Conservation (phyloP, 805 yeast species). For the Pichia deserticola region DNA sequence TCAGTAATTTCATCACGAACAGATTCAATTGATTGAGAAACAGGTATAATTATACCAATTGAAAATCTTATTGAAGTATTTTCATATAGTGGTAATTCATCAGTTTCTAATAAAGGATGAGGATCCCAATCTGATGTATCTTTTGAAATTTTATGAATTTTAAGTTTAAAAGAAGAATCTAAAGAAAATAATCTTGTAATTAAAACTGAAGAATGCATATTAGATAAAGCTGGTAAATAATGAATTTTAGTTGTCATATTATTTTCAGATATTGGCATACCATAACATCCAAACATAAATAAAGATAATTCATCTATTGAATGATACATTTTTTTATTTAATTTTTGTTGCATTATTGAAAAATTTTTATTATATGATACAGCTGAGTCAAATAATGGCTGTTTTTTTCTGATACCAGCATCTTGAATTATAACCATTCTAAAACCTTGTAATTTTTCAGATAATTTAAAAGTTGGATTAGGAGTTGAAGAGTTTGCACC, state of each 20-base stretch:
- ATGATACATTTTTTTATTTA: conserved; percentile 32
- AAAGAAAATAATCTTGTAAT: conserved; percentile 38
- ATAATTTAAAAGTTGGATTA: conserved; percentile 14
- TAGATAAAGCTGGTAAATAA: conserved; percentile 34
- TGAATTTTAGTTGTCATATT: conserved; percentile 41
- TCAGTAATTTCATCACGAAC: conserved; percentile 37
- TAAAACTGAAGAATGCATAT: conserved; percentile 33
- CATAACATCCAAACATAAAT: conserved; percentile 49
- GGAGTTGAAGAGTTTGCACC: conserved; percentile 10
- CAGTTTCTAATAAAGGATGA: conserved; percentile 30
- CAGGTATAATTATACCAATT: conserved; percentile 42
- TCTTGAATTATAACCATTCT: conserved; percentile 44
- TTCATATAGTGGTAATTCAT: conserved; percentile 17
- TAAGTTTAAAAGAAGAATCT: conserved; percentile 18
- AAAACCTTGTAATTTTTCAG: conserved; percentile 24
- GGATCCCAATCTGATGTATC: conserved; percentile 34
- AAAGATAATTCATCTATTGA: conserved; percentile 39
- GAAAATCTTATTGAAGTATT: conserved; percentile 32
- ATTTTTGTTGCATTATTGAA: conserved; percentile 9
- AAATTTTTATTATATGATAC: conserved; percentile 9
- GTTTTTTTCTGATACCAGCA: conserved; percentile 41
- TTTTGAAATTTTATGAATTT: conserved; percentile 2
- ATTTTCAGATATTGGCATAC: conserved; percentile 42
- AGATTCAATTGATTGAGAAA: conserved; percentile 21
- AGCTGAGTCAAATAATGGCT: conserved; percentile 42